Base-by-base conservation (phyloP, 176 grass and related monocot genomes). In the Bothriochloa decipiens region DNA sequence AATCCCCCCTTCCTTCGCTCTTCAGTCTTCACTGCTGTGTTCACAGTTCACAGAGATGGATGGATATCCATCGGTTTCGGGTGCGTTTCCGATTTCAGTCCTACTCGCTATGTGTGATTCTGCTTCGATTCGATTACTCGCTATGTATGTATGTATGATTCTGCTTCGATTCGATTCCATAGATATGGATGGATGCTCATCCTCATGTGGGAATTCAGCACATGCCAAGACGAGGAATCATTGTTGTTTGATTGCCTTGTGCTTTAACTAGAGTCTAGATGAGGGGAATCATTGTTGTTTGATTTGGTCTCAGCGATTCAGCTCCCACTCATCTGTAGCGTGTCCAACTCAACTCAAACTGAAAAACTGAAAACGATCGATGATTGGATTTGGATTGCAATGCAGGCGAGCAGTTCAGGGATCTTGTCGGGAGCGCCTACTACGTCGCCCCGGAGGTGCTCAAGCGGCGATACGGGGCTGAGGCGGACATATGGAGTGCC, bases 401-500 rank as follows among this genome's bases (percentile, higher is more conserved):
- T 91, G 81, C 82, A 98, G 95, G 92, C 16, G 91, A 98, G 68
- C 76, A 88, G 42, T 98, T 91, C 81, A 91, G 66, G 78, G 95
- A 98, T 80, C 84, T 95, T 80, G 95, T 98, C 39, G 95, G 95
- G 17, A 95, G 92, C 18, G 91, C 92, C 2, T 98, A 98, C 52
- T 98, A 98, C 18, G 92, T 98, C 2, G 95, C 95, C 11, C 95
- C 95, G 0, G 91, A 98, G 80, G 95, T 98, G 47, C 76, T 98
- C 11, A 91, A 87, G 65, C 84, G 91, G 11, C 75, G 81, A 4
- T 98, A 98, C 5, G 91, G 92, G 77, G 87, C 95, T 22, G 95
- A 98, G 64, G 91, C 91, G 0, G 95, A 98, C 89, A 95, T 98
- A 71, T 98, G 95, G 92, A 98, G 95, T 65, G 92, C 91, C 15